Evolutionary conservation across 2,329 filamentous ascomycete species (phyloP).

Genomic region (Exophiala sp.): DNA sequence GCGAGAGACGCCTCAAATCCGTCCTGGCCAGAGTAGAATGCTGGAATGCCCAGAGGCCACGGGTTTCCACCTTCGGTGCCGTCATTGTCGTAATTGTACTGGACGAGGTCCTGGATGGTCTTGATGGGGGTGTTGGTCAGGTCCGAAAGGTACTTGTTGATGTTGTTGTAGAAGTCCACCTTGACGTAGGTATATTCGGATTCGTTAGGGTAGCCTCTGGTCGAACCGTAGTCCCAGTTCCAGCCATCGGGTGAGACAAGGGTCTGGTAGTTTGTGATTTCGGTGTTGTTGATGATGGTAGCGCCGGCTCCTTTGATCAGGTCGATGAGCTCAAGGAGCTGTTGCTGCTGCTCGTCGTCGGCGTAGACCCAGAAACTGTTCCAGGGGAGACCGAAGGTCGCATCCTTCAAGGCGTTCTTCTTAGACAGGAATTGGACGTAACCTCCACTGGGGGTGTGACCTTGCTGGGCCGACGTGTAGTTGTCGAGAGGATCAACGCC

Average conservation of each 20-base stretch:
- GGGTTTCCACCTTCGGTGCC: conserved; percentile 62
- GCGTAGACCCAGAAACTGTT: conserved; percentile 62
- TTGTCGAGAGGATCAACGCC: conserved; percentile 60
- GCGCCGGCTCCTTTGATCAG: conserved; percentile 58
- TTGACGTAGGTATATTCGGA: conserved; percentile 69
- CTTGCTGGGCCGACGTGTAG: conserved; percentile 56
- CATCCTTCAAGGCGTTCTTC: conserved; percentile 52
- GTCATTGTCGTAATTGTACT: conserved; percentile 57
- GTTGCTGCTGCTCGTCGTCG: conserved; percentile 49
- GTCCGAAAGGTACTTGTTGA: conserved; percentile 57
- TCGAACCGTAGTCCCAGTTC: conserved; percentile 64
- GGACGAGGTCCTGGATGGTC: conserved; percentile 58
- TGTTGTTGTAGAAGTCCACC: conserved; percentile 58
- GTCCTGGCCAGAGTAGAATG: conserved; percentile 66
- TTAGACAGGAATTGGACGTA: conserved; percentile 54
- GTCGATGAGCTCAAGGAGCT: conserved; percentile 48
- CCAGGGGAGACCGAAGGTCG: conserved; percentile 67
- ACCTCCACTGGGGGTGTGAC: conserved; percentile 49
- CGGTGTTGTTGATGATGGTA: conserved; percentile 62
- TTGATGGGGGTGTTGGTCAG: conserved; percentile 56
- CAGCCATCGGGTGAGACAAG: conserved; percentile 63
- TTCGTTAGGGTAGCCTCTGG: conserved; percentile 53
- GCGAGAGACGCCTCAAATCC: conserved; percentile 56
- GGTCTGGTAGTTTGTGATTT: conserved; percentile 54
- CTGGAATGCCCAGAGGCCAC: conserved; percentile 54